Evolutionary conservation across 371 early-diverging fungal species (phyloP), one percentile per base, ranked within the genome.

Genomic region (Mucor mucedo): DNA sequence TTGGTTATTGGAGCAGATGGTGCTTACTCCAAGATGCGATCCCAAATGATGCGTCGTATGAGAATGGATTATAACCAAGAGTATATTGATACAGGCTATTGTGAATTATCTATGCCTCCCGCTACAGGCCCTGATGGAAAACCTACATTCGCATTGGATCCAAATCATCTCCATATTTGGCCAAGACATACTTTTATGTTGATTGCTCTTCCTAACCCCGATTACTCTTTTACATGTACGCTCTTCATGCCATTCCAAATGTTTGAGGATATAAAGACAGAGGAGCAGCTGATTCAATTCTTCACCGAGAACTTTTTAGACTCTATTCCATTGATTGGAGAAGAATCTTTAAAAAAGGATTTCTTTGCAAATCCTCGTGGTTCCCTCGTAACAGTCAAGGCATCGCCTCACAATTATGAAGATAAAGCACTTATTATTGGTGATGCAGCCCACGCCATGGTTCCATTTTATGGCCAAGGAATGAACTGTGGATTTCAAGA

Each of bases 401-500:
- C 95, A 58, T 83, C 87, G 49, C 98, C 97, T 4, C 94, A 96
- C 71, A 87, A 96, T 62, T 90, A 91, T 76, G 77, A 85, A 48
- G 84, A 89, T 57, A 84, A 82, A 8, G 87, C 82, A 1, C 82
- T 98, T 13, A 90, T 97, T 39, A 69, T 98, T 40, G 98, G 98
- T 30, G 98, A 98, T 72, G 95, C 98, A 0, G 96, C 98, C 0
- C 98, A 98, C 70, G 93, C 95, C 29, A 97, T 97, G 96, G 98
- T 98, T 0, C 98, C 98, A 5, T 98, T 98, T 69, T 98, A 92
- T 52, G 95, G 93, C 5, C 93, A 95, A 67, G 98, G 98, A 3
- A 96, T 98, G 98, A 98, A 98, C 76, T 95, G 95, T 77, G 99
- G 99, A 1, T 95, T 98, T 64, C 96, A 98, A 72, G 99, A 98